A percentile compares a stretch with the other conserved stretches of the same genome.
Conservation (phyloP, 1,284 basidiomycete genomes). For the Cerrena zonata region DNA sequence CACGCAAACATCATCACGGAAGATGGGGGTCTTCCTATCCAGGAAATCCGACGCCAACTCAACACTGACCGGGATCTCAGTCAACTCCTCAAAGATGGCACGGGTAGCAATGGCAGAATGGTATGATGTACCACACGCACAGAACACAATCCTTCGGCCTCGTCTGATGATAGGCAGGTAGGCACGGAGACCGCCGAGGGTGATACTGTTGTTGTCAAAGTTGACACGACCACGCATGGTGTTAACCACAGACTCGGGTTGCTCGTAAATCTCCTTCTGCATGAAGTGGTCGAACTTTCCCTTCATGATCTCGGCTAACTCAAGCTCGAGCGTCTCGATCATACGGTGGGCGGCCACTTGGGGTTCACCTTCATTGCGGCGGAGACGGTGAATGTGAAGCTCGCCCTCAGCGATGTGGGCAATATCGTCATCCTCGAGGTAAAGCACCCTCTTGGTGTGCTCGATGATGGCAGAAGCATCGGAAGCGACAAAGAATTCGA, state of each 20-base stretch:
- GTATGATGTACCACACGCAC: slow-evolving; percentile 96
- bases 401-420: slow-evolving; percentile 96
- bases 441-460: slow-evolving; percentile 98
- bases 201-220: slow-evolving; percentile 90
- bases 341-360: slow-evolving; percentile 79
- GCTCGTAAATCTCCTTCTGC: slow-evolving; percentile 99
- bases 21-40: slow-evolving; percentile 98
- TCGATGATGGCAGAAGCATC: slow-evolving; percentile 96
- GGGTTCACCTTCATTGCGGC: slow-evolving; percentile 74
- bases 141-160: slow-evolving; percentile 91
- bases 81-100: slow-evolving; percentile 97
- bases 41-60: slow-evolving; percentile 98
- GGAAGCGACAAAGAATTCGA: slow-evolving; percentile 99
- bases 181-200: slow-evolving; percentile 89
- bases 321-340: slow-evolving; percentile 98
- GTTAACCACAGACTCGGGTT: slow-evolving; percentile 99
- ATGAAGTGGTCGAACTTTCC: slow-evolving; percentile 99
- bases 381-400: slow-evolving; percentile 97
- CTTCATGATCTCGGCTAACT: slow-evolving; percentile 99
- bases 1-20: slow-evolving; percentile 96
- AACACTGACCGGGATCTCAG: slow-evolving; percentile 96
- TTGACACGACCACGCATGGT: slow-evolving; percentile 99
- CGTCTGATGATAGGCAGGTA: slow-evolving; percentile 95
- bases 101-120: slow-evolving; percentile 98
- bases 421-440: slow-evolving; percentile 98